phyloP scores from a whole-genome alignment of 225 moss, liverwort and hornwort genomes.

The Takakia lepidozioides region DNA sequence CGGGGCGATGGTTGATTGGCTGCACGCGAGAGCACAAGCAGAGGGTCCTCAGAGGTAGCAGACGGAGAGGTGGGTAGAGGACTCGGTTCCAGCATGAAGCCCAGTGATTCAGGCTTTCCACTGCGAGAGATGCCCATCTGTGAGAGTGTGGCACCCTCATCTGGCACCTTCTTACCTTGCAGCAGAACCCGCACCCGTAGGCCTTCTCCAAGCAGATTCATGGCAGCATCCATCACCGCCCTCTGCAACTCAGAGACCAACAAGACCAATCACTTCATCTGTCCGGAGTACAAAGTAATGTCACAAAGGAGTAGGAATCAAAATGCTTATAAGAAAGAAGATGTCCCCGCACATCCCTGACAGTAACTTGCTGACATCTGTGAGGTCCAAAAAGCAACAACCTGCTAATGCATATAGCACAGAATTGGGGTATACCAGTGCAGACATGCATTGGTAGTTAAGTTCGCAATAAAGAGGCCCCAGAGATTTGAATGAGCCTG shows the following conservation, averaged over 20 bases:
- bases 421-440: too few species aligned
- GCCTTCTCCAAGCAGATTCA: slow-evolving; percentile 77
- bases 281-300: too few species aligned
- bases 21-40: slow-evolving; percentile 75
- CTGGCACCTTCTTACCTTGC: slow-evolving; percentile 70
- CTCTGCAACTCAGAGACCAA: slow-evolving; percentile 17
- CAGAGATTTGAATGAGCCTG: too few species aligned
- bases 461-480: too few species aligned
- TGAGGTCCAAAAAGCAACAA: not conserved
- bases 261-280: too few species aligned
- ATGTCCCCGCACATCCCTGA: not conserved
- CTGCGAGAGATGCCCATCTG: slow-evolving; percentile 72
- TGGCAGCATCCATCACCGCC: slow-evolving; percentile 88
- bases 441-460: too few species aligned
- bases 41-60: slow-evolving; percentile 63
- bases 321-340: too few species aligned
- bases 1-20: slow-evolving; percentile 61
- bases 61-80: slow-evolving; percentile 56
- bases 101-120: slow-evolving; percentile 52
- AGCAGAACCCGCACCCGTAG: slow-evolving; percentile 69
- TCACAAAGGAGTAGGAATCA: too few species aligned
- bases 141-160: slow-evolving; percentile 62
- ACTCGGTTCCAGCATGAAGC: slow-evolving; percentile 88
- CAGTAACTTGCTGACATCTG: not conserved
- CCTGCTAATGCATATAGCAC: too few species aligned